Evolutionary conservation across 2,329 filamentous ascomycete genomes (phyloP).

Genomic region (Fusarium proliferatum): DNA sequence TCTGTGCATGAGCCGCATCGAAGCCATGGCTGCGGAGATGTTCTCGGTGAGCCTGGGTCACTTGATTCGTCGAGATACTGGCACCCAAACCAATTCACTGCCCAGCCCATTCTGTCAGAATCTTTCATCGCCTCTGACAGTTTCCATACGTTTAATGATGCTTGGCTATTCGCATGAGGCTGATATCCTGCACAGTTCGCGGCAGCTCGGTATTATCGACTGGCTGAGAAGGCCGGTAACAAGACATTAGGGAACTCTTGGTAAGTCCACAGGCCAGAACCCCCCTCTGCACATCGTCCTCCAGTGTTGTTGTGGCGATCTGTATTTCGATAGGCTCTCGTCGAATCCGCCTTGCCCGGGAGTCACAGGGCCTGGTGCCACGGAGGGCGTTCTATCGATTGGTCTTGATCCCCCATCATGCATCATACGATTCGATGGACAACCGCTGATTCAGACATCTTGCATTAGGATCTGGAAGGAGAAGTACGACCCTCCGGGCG

Average conservation of each 20-base stretch:
- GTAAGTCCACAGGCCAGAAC: slow-evolving; percentile 66
- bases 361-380: slow-evolving; percentile 24
- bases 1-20: slow-evolving; percentile 16
- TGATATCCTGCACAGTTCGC: slow-evolving; percentile 70
- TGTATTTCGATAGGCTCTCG: slow-evolving; percentile 34
- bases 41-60: slow-evolving; percentile 26
- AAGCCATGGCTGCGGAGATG: background rate
- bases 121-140: background rate
- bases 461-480: slow-evolving; percentile 93
- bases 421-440: slow-evolving; percentile 12
- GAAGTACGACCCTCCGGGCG: slow-evolving; percentile 76
- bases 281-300: slow-evolving; percentile 22
- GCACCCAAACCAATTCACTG: slow-evolving; percentile 32
- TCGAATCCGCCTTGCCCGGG: slow-evolving; percentile 7
- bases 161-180: slow-evolving; percentile 58
- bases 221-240: slow-evolving; percentile 88
- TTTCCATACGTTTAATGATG: slow-evolving; percentile 15
- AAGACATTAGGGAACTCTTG: slow-evolving; percentile 95
- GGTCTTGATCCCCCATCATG: slow-evolving; percentile 11
- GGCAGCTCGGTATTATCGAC: slow-evolving; percentile 89
- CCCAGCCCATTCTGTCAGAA: background rate
- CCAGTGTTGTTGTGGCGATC: slow-evolving; percentile 16
- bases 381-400: slow-evolving; percentile 8
- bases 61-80: slow-evolving; percentile 28
- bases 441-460: slow-evolving; percentile 32